Base-by-base conservation (phyloP, 352 stramenopile genomes). In the Phytophthora tentaculata region DNA sequence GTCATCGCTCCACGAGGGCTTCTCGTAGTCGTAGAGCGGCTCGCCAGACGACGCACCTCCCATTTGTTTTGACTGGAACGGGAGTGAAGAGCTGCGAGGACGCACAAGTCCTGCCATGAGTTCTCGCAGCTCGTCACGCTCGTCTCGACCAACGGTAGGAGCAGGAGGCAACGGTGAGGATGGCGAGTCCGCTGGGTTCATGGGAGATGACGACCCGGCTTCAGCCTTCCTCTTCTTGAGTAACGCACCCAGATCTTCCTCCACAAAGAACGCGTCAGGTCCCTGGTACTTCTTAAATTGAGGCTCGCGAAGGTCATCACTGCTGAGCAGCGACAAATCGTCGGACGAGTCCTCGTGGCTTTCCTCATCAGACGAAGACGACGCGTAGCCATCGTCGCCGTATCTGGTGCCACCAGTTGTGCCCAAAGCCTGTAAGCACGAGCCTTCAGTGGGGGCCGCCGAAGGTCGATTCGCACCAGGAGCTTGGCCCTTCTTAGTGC, bases 1-100 rank as follows among this genome's bases (percentile, higher is more conserved):
- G 24, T 81, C 80, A 35, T 92, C 84, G 43, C 84, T 92, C 77
- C 78, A 88, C 24, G 75, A 81, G 0, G 81, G 80, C 35, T 86
- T 84, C 1, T 75, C 71, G 8, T 62, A 71, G 14, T 74, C 35
- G 1, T 78, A 64, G 9, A 60, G 26, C 1, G 73, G 52, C 22
- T 89, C 79, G 14, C 74, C 64, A 6, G 71, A 80, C 20, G 74
- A 76, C 16, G 70, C 58, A 0, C 75, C 73, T 19, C 75, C 66
- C 50, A 72, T 74, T 45, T 86, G 73, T 12, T 65, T 41, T 20
- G 74, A 77, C 20, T 77, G 68, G 55, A 89, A 84, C 5, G 84
- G 84, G 19, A 84, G 39, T 32, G 84, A 92, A 43, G 71, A 85
- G 56, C 84, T 92, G 9, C 84, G 82, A 24, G 81, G 84, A 16